Base-by-base conservation (phyloP, 176 grass and related monocot species). In the Pontederia crassipes region DNA sequence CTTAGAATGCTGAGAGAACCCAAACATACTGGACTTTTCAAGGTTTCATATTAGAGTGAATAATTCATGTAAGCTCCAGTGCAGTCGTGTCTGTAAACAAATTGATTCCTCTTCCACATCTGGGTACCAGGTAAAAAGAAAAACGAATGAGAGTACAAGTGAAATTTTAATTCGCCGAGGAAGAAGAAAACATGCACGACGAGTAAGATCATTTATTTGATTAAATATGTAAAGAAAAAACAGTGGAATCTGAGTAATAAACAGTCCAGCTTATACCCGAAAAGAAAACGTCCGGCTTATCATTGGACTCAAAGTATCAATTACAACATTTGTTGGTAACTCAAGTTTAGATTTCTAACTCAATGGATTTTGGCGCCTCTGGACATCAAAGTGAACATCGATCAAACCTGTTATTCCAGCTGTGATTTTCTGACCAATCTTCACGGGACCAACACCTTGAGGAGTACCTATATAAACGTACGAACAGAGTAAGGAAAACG, bases 351-450 rank as follows among this genome's bases (percentile, higher is more conserved):
- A 8, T 7, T 7, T 27, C 67, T 65, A 72, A 46, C 55, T 57
- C 45, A 53, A 69, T 51, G 74, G 74, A 55, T 68, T 77, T 61
- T 54, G 74, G 57, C 93, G 87, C 75, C 60, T 88, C 65, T 91
- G 75, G 67, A 97, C 93, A 81, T 91, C 87, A 54, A 88, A 97
- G 49, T 97, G 84, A 24, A 85, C 78, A 67, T 97, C 93, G 45
- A 97, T 76, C 28, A 88, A 68, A n/a, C 85, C 84, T 49, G 93
- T 91, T 68, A 97, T 88, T 74, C 93, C 93, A 59, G 93, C 93
- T 52, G 80, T 85, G 53, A 97, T 82, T 81, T 97, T 97, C 64
- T 97, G 84, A 18, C 93, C 93, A 11, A 72, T 49, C 58, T 58
- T 75, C 54, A 91, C 93, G 47, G 93, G 93, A 55, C 92, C 92